These are phyloP conservation scores for Blastomyces parvus DNA, from an alignment of 2,329 filamentous ascomycete genomes.

Conservation along the genomic window DNA sequence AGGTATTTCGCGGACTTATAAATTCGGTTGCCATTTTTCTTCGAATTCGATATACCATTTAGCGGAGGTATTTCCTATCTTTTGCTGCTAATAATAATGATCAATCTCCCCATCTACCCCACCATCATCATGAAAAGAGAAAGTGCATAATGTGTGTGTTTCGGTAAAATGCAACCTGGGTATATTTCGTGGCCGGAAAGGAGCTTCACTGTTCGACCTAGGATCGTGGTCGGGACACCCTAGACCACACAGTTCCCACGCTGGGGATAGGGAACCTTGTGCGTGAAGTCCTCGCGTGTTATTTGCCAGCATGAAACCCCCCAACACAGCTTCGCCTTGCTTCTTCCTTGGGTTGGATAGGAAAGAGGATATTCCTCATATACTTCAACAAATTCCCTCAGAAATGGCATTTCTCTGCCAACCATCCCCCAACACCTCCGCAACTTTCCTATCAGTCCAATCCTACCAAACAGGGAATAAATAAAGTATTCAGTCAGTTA, in stretches of 20 bases:
- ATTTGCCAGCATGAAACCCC: background rate
- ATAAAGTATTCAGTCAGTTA: conserved; percentile 13
- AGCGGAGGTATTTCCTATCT: background rate
- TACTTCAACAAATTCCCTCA: background rate
- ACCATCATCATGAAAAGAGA: background rate
- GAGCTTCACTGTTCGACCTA: background rate
- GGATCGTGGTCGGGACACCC: background rate
- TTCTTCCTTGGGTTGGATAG: background rate
- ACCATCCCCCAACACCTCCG: background rate
- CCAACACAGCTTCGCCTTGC: background rate
- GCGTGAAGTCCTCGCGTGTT: background rate
- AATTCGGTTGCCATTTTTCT: background rate
- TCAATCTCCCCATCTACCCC: background rate
- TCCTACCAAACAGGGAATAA: background rate
- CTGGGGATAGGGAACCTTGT: background rate
- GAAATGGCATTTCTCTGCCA: background rate
- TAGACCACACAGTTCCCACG: background rate
- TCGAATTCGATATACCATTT: background rate
- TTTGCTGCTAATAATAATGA: background rate
- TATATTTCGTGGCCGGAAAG: background rate
- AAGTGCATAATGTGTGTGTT: background rate
- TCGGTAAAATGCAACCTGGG: background rate
- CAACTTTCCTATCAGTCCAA: conserved; percentile 2
- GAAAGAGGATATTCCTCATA: background rate
- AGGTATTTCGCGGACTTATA: background rate